Evolutionary conservation across 257 asterid genomes (phyloP).

Genomic region (Thymus mandschuricus): DNA sequence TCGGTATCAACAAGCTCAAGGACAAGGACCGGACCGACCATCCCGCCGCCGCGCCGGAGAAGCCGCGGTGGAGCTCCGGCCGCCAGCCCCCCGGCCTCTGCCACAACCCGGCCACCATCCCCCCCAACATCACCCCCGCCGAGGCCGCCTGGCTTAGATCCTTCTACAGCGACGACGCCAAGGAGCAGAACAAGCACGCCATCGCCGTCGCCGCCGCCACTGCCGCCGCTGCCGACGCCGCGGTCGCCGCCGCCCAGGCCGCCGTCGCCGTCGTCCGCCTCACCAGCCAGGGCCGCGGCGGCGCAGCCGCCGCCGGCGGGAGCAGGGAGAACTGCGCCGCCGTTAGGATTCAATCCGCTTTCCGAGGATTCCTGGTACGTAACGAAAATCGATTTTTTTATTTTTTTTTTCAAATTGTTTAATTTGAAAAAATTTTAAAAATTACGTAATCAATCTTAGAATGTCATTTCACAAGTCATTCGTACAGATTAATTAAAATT

Average conservation of each 20-base stretch:
- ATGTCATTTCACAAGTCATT: conserved; percentile 17
- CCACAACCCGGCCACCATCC: conserved; percentile 57
- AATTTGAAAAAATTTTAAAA: too few species aligned
- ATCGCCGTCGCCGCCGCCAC: conserved; percentile 94
- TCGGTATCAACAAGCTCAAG: conserved; percentile 48
- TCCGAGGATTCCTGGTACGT: conserved; percentile 71
- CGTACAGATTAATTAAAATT: neutral
- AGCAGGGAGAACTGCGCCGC: conserved; percentile 63
- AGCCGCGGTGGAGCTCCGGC: conserved; percentile 28
- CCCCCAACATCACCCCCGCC: conserved; percentile 75
- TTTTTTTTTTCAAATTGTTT: too few species aligned
- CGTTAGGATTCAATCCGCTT: conserved; percentile 61
- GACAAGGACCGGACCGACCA: conserved; percentile 30
- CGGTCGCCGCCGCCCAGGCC: conserved; percentile 83
- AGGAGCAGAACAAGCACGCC: conserved; percentile 81
- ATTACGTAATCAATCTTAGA: neutral
- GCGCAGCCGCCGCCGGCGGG: conserved; percentile 32
- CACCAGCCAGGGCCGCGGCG: conserved; percentile 66
- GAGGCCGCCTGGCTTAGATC: conserved; percentile 84
- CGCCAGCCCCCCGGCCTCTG: conserved; percentile 38
- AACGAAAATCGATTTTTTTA: neutral
- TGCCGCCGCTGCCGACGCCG: conserved; percentile 88
- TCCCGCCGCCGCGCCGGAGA: conserved; percentile 26
- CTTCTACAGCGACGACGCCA: conserved; percentile 41
- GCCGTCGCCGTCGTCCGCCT: conserved; percentile 78